A percentile compares a stretch with the other conserved stretches of the same genome.
These are phyloP conservation scores for Caryopteris hybrid DNA, from an alignment of 305 asterid genomes.

Conservation along the genomic window DNA sequence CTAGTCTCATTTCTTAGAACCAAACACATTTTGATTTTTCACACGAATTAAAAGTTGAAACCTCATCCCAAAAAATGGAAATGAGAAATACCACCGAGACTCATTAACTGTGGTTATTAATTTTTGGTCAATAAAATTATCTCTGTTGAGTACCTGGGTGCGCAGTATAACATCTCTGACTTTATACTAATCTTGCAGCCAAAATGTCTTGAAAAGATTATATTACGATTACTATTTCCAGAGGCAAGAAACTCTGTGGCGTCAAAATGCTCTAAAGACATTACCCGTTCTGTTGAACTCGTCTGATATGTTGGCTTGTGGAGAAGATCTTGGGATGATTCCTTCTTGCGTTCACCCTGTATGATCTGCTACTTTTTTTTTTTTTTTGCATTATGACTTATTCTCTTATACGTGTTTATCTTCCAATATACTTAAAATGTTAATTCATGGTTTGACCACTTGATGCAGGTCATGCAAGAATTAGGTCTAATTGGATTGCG, in stretches of 20 bases:
- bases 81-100: neutral
- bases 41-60: neutral
- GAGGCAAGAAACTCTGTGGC: conserved; percentile 91
- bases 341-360: conserved; percentile 98
- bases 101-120: neutral
- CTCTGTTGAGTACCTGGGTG: neutral
- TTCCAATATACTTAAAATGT: neutral
- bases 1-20: too few relatives aligned
- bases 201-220: conserved; percentile 70
- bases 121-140: neutral
- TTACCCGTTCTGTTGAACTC: conserved; percentile 91
- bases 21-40: neutral
- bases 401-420: neutral
- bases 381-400: neutral
- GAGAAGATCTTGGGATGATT: conserved; percentile 95
- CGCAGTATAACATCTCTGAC: conserved; percentile 8
- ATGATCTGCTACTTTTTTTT: too few relatives aligned
- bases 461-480: conserved; percentile 93
- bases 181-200: conserved; percentile 44
- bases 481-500: conserved; percentile 86
- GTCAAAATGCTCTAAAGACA: conserved; percentile 87
- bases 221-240: conserved; percentile 91
- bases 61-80: neutral
- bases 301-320: conserved; percentile 99
- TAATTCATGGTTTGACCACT: conserved; percentile 12